Evolutionary conservation across 441 rosid genomes (phyloP).

Genomic region (Erysimum pusillum): DNA sequence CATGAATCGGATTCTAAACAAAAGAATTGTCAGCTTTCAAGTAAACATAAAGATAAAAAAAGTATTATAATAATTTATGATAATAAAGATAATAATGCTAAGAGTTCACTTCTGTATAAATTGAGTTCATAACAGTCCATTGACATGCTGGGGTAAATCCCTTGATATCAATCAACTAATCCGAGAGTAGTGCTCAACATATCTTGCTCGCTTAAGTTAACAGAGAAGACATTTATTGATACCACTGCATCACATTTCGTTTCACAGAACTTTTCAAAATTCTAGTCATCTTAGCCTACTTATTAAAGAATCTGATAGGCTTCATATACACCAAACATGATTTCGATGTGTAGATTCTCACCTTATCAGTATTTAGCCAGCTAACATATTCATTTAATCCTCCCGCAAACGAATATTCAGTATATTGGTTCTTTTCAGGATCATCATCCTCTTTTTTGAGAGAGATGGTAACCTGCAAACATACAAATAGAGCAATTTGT

Average conservation of each 20-base stretch:
- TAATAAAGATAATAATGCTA: not conserved
- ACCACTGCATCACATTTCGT: slow-evolving; percentile 2
- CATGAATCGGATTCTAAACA: slow-evolving; percentile 84
- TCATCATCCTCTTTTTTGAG: slow-evolving; percentile 68
- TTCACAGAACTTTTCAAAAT: slow-evolving; percentile 24
- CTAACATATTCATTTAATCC: slow-evolving; percentile 90
- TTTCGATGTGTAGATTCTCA: slow-evolving; percentile 31
- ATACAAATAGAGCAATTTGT: slow-evolving; percentile 33
- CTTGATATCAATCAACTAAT: slow-evolving; percentile 10
- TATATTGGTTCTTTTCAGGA: slow-evolving; percentile 65
- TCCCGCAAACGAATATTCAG: slow-evolving; percentile 83
- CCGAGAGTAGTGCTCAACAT: slow-evolving; percentile 22
- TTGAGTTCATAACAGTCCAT: slow-evolving; percentile 6
- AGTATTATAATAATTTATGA: not conserved
- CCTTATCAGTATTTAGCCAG: slow-evolving; percentile 95
- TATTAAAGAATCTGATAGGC: not conserved
- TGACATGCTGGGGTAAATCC: slow-evolving; percentile 20
- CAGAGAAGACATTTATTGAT: not conserved
- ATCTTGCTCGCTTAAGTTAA: slow-evolving; percentile 30
- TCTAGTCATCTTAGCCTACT: slow-evolving; percentile 23
- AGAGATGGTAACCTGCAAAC: slow-evolving; percentile 78
- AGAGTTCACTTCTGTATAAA: slow-evolving; percentile 13
- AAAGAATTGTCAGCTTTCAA: slow-evolving; percentile 38
- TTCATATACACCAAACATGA: slow-evolving; percentile 8
- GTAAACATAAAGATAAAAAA: not conserved